These are phyloP conservation scores for Heliamphora exappendiculata DNA, from an alignment of 148 eudicot species.

Conservation along the genomic window DNA sequence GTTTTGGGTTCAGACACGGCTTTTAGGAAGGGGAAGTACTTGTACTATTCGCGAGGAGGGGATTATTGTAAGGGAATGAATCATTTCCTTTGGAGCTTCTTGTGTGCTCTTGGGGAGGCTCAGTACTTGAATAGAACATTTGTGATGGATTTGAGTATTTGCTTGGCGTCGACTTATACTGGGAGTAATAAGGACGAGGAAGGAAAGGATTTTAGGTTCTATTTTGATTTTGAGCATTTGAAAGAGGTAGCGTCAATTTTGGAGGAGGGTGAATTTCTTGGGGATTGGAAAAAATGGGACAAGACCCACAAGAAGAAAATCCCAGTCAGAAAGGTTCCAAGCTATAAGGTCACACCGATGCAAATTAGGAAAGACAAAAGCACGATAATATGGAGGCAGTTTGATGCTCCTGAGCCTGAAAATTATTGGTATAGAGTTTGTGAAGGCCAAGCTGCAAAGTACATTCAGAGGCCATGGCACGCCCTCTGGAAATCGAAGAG, in stretches of 20 bases:
- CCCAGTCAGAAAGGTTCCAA: conserved; percentile 55
- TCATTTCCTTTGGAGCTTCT: conserved; percentile 84
- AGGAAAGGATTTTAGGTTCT: conserved; percentile 86
- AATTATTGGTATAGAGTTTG: conserved; percentile 96
- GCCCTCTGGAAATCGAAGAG: conserved; percentile 97
- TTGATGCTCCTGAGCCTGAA: conserved; percentile 86
- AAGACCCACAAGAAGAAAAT: conserved; percentile 60
- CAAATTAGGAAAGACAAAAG: conserved; percentile 68
- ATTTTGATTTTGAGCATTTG: conserved; percentile 89
- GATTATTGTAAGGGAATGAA: conserved; percentile 97
- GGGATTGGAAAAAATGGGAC: conserved; percentile 79
- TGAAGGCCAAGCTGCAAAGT: conserved; percentile 69
- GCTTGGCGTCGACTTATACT: conserved; percentile 57
- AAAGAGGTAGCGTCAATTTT: conserved; percentile 73
- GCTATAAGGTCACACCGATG: conserved; percentile 67
- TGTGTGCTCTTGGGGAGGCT: conserved; percentile 96
- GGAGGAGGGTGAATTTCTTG: conserved; percentile 70
- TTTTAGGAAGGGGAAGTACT: conserved; percentile 65
- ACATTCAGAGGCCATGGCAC: conserved; percentile 84
- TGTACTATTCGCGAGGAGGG: conserved; percentile 94
- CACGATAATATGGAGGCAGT: conserved; percentile 89
- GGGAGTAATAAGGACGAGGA: conserved; percentile 70
- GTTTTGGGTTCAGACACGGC: conserved; percentile 43
- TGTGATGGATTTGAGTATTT: conserved; percentile 84
- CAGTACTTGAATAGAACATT: conserved; percentile 80